phyloP scores from a whole-genome alignment of 148 eudicot genomes.

The Rheum nobile region DNA sequence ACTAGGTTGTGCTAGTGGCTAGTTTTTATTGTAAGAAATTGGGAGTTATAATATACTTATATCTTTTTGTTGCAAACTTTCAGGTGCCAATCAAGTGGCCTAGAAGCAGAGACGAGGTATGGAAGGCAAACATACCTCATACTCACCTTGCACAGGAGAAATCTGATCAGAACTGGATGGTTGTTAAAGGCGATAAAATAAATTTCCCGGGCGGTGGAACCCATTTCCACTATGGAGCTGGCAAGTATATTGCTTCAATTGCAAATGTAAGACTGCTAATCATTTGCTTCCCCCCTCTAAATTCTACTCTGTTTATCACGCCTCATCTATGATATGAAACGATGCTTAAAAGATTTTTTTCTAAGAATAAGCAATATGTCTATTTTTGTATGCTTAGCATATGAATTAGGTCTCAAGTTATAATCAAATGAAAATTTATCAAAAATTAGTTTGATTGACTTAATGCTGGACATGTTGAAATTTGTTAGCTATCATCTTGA shows the following conservation, averaged over 20 bases:
- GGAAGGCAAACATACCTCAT: slow-evolving; percentile 98
- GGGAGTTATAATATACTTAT: background rate
- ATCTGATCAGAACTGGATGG: slow-evolving; percentile 99
- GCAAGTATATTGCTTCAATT: slow-evolving; percentile 80
- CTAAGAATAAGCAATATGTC: background rate
- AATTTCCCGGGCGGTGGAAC: slow-evolving; percentile 97
- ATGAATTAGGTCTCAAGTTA: background rate
- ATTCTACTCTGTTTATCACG: background rate
- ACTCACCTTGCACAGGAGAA: slow-evolving; percentile 98
- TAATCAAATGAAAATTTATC: background rate
- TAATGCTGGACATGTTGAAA: background rate
- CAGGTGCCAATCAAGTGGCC: slow-evolving; percentile 99
- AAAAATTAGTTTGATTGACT: background rate
- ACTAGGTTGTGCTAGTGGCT: background rate
- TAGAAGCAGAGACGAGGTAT: slow-evolving; percentile 92
- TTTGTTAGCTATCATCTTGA: background rate
- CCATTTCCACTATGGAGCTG: slow-evolving; percentile 97
- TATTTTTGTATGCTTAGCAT: background rate
- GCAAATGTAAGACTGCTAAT: slow-evolving; percentile 64
- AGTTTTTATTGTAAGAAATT: background rate
- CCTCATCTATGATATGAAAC: background rate
- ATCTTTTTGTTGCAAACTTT: background rate
- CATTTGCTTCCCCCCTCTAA: background rate
- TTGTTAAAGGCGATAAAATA: slow-evolving; percentile 90
- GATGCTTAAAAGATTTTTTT: background rate